Evolutionary conservation across 2,329 filamentous ascomycete species (phyloP).

Genomic region (Colletotrichum sp.): DNA sequence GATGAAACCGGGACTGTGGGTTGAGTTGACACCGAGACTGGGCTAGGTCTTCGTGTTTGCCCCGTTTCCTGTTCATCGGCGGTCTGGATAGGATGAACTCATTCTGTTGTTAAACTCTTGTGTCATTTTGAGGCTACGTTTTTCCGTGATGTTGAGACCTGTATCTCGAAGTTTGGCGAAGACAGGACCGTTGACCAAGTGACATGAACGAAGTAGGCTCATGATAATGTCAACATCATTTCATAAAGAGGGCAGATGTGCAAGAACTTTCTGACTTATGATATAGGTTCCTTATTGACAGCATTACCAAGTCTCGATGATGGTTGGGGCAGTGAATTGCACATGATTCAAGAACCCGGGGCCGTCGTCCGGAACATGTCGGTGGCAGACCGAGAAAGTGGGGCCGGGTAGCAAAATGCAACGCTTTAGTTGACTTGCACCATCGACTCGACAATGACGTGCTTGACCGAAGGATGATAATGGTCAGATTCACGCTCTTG

Average conservation of each 20-base stretch:
- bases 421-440: neutral
- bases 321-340: neutral
- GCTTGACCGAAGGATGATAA: neutral
- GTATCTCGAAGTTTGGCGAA: neutral
- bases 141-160: neutral
- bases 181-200: neutral
- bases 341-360: neutral
- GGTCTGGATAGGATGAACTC: neutral
- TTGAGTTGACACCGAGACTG: neutral
- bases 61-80: neutral
- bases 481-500: neutral
- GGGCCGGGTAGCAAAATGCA: neutral
- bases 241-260: too few relatives aligned
- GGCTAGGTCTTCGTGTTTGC: neutral
- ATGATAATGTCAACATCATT: too few relatives aligned
- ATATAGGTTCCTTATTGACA: neutral
- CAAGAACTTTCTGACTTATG: too few relatives aligned
- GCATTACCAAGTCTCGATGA: neutral
- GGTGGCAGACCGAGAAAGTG: neutral
- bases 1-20: neutral
- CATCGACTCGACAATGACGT: constrained; percentile 3
- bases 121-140: neutral
- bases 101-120: rapidly evolving
- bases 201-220: too few relatives aligned
- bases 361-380: neutral